Evolutionary conservation across 768 basidiomycete genomes (phyloP).

Genomic region (Pisolithus sp.): DNA sequence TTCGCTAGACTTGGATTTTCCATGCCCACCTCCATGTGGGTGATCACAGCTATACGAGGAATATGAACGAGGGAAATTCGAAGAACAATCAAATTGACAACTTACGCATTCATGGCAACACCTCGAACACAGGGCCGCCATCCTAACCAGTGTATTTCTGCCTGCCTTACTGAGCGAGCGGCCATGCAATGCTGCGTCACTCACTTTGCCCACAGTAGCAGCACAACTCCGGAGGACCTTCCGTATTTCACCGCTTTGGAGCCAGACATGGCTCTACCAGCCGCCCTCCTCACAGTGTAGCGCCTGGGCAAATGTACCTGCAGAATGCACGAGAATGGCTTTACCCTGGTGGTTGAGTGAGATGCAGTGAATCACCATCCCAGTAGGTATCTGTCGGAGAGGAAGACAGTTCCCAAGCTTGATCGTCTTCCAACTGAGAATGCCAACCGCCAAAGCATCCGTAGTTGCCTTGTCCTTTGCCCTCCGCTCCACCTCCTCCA

Average conservation of each 20-base stretch:
- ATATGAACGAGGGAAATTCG: neutral
- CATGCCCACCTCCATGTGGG: constrained; percentile 96
- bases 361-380: constrained; percentile 83
- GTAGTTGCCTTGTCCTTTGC: constrained; percentile 33
- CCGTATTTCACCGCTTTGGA: constrained; percentile 91
- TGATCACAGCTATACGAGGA: constrained; percentile 61
- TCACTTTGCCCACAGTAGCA: constrained; percentile 88
- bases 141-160: constrained; percentile 79
- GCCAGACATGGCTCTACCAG: constrained; percentile 72
- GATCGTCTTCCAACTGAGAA: constrained; percentile 76
- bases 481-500: constrained; percentile 18
- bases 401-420: constrained; percentile 93
- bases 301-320: constrained; percentile 80
- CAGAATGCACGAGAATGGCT: constrained; percentile 80
- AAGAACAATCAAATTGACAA: constrained; percentile 8
- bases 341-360: constrained; percentile 70
- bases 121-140: constrained; percentile 81
- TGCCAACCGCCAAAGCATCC: constrained; percentile 70
- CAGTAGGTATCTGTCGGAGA: constrained; percentile 83
- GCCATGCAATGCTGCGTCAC: constrained; percentile 86
- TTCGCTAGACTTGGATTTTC: constrained; percentile 95
- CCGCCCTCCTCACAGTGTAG: constrained; percentile 68
- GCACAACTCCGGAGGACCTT: constrained; percentile 74
- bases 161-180: constrained; percentile 88
- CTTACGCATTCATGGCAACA: constrained; percentile 95